Evolutionary conservation across 2,329 filamentous ascomycete genomes (phyloP), one percentile per base, ranked within the genome.

Genomic region (Ascochyta clinopodiicola): DNA sequence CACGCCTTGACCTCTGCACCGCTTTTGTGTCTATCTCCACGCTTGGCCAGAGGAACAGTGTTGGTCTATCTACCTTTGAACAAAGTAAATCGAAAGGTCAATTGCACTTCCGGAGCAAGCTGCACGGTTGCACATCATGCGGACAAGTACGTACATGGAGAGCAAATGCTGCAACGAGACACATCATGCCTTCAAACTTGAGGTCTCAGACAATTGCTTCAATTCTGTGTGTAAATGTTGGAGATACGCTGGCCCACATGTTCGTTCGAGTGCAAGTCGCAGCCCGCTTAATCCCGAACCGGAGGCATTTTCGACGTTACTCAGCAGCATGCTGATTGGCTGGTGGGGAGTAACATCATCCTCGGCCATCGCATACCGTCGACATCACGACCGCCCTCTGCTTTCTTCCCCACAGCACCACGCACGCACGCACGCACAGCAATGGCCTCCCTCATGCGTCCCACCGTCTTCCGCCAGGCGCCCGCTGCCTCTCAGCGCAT

Each of bases 381-480:
- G 53, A 56, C 53, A 51, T 56, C 46, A n/a, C 47, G 29, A 31
- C 51, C 40, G 51, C 39, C 39, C 36, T 21, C 40, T 40, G 27
- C 19, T 24, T 51, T 25, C 43, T 44, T 31, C 25, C 44, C 34
- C 37, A 44, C 36, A 24, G 42, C 42, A 56, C 43, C 46, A 19
- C 35, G 42, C 54, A 13, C 44, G 42, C 54, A 13, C 44, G 6
- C 22, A 24, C 22, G 21, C 17, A 39, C 63, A 52, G 69, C 71
- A 71, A 84, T 85, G 82, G 81, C 82, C 64, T 81, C 81, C 64
- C 72, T 82, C 67, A 72, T 82, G 67, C 80, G 81, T 63, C 78
- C 82, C 57, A 69, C 77, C 44, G 68, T 83, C 64, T 72, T 84
- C 61, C 77, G 79, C 67, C 81, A 82, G 67, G 75, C 77, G 54